These are phyloP conservation scores for Penicillium occitanis DNA, from an alignment of 2,329 filamentous ascomycete species.

Conservation along the genomic window DNA sequence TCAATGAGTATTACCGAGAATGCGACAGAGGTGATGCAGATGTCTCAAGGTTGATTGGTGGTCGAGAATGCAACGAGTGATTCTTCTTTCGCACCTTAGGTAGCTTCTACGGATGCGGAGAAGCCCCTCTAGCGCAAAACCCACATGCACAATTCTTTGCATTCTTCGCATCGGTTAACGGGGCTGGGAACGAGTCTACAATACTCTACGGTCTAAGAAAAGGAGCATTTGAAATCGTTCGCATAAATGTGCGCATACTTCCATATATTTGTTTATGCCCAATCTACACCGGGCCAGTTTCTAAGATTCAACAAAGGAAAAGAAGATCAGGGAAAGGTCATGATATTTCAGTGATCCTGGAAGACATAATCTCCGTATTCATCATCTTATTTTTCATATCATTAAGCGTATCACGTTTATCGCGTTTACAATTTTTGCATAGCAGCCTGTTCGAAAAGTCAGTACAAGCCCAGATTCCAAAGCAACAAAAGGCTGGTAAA, in stretches of 20 bases:
- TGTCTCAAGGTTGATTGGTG: background rate
- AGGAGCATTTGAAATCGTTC: background rate
- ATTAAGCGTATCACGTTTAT: slow-evolving; percentile 35
- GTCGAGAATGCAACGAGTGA: background rate
- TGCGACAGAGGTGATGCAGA: background rate
- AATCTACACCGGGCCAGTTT: slow-evolving; percentile 18
- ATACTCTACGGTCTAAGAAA: background rate
- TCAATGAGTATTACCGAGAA: background rate
- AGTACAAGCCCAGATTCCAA: slow-evolving; percentile 20
- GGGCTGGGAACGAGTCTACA: background rate
- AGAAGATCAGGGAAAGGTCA: slow-evolving; percentile 27
- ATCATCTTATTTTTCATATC: slow-evolving; percentile 22
- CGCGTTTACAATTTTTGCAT: slow-evolving; percentile 84
- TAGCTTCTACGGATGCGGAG: slow-evolving; percentile 14
- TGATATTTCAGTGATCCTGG: slow-evolving; percentile 35
- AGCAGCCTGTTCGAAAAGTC: slow-evolving; percentile 53
- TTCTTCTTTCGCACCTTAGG: background rate
- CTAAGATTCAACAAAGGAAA: slow-evolving; percentile 16
- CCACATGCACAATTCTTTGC: background rate
- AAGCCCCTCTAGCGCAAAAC: slow-evolving; percentile 17
- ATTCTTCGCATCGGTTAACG: background rate
- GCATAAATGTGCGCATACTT: background rate
- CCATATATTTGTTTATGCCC: background rate
- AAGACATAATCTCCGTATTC: slow-evolving; percentile 40
- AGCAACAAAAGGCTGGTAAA: slow-evolving; percentile 20